Evolutionary conservation across 306 rosid species (phyloP), one percentile per base, ranked within the genome.

Genomic region (Rosa multiflora): DNA sequence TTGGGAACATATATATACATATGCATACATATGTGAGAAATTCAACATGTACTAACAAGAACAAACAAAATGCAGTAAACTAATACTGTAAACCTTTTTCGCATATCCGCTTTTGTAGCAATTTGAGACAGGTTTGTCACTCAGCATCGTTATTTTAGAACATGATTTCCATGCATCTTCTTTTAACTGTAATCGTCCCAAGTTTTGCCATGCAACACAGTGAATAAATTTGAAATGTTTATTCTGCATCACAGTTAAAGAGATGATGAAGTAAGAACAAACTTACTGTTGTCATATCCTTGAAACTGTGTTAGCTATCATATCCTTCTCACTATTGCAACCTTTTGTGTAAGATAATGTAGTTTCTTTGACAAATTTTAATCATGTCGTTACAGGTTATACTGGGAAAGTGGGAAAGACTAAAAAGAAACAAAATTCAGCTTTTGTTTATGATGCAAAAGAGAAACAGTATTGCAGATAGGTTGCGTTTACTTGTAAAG

Each of bases 101-200:
- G 93, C 97, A 35, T 82, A 83, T 80, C 97, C 97, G 76, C 43
- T 89, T 9, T 78, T 82, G 85, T 85, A 94, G 89, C 98, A 94
- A 37, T 87, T 83, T 42, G 64, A 61, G 68, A 74, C 43, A 58
- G 21, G 32, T 76, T 76, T 67, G 48, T 11, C 63, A 47, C 29
- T 20, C 80, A 76, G 12, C 48, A 26, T 43, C 7, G n/a, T 56
- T 35, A 29, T 13, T 47, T 32, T 15, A 35, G 48, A 76, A 47
- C 63, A 76, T 10, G 59, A 62, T 47, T 32, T 76, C 73, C 80
- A 64, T 35, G 40, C 55, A 4, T 64, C 35, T 37, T 46, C 62
- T 32, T 32, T n/a, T 1, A 46, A 90, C 71, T 68, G 47, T 52
- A 58, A 51, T 87, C 77, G 83, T 29, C 13, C 48, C 53, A 89